Evolutionary conservation across 2,329 filamentous ascomycete species (phyloP).

Genomic region (Hymenoscyphus salicellus): DNA sequence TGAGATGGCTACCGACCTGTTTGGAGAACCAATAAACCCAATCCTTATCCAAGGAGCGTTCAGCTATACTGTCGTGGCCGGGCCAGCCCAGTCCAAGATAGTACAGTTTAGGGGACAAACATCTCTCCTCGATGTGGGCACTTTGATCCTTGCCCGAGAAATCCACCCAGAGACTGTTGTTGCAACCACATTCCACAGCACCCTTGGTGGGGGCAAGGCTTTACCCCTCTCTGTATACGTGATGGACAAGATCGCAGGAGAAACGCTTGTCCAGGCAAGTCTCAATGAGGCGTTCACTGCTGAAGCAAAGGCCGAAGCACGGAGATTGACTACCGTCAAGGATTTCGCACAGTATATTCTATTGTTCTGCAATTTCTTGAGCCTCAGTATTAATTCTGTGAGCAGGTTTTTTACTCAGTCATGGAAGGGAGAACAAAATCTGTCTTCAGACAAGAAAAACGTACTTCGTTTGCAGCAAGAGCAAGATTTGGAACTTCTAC

Average conservation of each 20-base stretch:
- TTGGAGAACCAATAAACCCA: slow-evolving; percentile 1
- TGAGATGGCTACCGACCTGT: background rate
- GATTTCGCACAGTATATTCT: background rate
- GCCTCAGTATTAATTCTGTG: background rate
- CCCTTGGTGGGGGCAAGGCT: slow-evolving; percentile 6
- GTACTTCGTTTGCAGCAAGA: background rate
- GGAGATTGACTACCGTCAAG: background rate
- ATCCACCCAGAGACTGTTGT: slow-evolving; percentile 12
- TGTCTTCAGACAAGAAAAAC: background rate
- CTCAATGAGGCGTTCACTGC: background rate
- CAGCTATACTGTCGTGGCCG: slow-evolving; percentile 9
- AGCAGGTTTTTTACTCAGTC: background rate
- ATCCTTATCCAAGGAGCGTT: slow-evolving; percentile 1
- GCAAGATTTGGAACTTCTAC: background rate
- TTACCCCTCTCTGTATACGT: slow-evolving; percentile 12
- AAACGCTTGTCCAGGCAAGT: slow-evolving; percentile 5
- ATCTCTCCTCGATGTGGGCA: slow-evolving; percentile 9
- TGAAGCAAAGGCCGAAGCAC: background rate
- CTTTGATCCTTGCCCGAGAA: slow-evolving; percentile 10
- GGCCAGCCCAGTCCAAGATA: slow-evolving; percentile 6
- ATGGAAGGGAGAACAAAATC: background rate
- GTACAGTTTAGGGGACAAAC: background rate
- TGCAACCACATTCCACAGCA: slow-evolving; percentile 15
- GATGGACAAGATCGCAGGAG: slow-evolving; percentile 11
- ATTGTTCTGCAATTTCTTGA: background rate